Evolutionary conservation across 2,329 filamentous ascomycete species (phyloP).

Genomic region (Colletotrichum navitas): DNA sequence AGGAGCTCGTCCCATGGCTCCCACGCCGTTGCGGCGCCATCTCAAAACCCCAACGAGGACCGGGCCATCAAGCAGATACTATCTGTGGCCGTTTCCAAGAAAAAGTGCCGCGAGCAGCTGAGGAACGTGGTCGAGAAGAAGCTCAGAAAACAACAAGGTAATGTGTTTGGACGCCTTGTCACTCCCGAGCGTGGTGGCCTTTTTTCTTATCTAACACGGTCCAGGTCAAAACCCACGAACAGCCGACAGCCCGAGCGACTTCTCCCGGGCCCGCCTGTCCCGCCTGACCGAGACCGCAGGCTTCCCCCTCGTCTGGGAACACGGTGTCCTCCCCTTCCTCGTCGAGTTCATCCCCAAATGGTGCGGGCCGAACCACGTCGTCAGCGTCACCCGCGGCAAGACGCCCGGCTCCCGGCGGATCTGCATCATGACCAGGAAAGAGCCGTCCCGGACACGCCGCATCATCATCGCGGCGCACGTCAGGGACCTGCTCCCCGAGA

Average conservation of each 20-base stretch:
- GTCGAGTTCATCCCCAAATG: constrained; percentile 57
- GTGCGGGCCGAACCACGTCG: constrained; percentile 55
- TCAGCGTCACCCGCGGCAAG: constrained; percentile 55
- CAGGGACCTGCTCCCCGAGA: constrained; percentile 55
- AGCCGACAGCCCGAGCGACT: constrained; percentile 51
- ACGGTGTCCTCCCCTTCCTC: constrained; percentile 59
- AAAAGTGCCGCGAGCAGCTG: constrained; percentile 53
- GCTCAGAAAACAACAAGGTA: constrained; percentile 48
- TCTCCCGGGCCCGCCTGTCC: constrained; percentile 46
- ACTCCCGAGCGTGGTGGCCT: no score
- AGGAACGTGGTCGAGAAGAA: constrained; percentile 52
- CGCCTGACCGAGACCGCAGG: constrained; percentile 51
- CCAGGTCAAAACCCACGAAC: constrained; percentile 46
- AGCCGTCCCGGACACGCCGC: constrained; percentile 53
- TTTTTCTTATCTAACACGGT: constrained; percentile 1
- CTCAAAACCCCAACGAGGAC: constrained; percentile 42
- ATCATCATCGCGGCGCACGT: constrained; percentile 57
- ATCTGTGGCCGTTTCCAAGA: constrained; percentile 51
- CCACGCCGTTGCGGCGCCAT: not conserved
- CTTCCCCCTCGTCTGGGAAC: constrained; percentile 59
- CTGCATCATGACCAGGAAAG: constrained; percentile 55
- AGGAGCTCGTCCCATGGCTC: not conserved
- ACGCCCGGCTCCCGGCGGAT: constrained; percentile 53
- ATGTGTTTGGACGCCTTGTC: not conserved
- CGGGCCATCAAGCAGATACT: constrained; percentile 43